Conservation (phyloP, 441 rosid species). For the Metrosideros polymorpha region DNA sequence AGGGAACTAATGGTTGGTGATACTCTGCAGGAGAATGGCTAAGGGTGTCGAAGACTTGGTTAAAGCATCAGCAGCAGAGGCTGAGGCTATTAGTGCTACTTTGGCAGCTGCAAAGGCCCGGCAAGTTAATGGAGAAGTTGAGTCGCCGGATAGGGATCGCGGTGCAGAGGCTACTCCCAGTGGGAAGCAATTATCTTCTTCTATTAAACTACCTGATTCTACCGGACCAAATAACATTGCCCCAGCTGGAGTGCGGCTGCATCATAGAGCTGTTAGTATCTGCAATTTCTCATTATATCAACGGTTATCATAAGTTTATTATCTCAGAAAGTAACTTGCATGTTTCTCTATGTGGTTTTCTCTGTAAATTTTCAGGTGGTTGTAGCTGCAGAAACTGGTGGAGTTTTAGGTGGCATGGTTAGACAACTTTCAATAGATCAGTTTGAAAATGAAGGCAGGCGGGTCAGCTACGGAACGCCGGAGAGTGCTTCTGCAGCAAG, state of each 20-base stretch:
- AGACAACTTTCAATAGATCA: slow-evolving; percentile 97
- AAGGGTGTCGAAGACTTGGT: slow-evolving; percentile 96
- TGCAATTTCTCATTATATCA: neutral
- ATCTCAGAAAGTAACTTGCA: neutral
- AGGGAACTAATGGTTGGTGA: neutral
- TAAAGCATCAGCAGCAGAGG: slow-evolving; percentile 99
- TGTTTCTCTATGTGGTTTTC: neutral
- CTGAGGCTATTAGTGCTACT: slow-evolving; percentile 96
- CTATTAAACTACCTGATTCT: slow-evolving; percentile 72
- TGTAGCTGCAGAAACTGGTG: slow-evolving; percentile 97
- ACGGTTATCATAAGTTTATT: neutral
- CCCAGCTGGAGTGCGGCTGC: slow-evolving; percentile 90
- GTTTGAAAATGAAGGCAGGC: slow-evolving; percentile 96
- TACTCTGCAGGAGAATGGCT: slow-evolving; percentile 56
- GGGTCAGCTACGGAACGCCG: slow-evolving; percentile 94
- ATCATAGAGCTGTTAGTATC: slow-evolving; percentile 62
- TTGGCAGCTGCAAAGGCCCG: slow-evolving; percentile 98
- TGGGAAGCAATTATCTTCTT: slow-evolving; percentile 63
- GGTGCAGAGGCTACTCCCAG: slow-evolving; percentile 98
- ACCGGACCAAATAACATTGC: slow-evolving; percentile 43
- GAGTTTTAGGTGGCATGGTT: slow-evolving; percentile 99
- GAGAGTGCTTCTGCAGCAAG: slow-evolving; percentile 97
- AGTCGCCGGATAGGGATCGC: slow-evolving; percentile 81
- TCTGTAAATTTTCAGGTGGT: slow-evolving; percentile 51
- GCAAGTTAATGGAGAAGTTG: slow-evolving; percentile 88